Evolutionary conservation across 1,284 basidiomycete genomes (phyloP).

Genomic region (Ganoderma resinaceum): DNA sequence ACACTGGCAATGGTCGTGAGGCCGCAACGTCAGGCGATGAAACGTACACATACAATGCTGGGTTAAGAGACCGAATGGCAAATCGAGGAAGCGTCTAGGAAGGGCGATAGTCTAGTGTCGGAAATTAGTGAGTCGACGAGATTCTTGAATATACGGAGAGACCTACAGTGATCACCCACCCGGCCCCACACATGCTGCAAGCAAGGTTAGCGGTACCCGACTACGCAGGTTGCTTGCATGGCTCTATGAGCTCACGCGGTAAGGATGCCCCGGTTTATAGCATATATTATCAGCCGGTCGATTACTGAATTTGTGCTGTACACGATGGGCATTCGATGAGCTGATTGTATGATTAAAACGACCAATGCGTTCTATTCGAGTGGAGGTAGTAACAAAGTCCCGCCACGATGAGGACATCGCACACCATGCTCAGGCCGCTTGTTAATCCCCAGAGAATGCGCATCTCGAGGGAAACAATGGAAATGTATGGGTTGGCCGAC

Average conservation of each 20-base stretch:
- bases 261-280: background rate
- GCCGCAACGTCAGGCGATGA: background rate
- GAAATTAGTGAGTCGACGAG: background rate
- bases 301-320: background rate
- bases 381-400: constrained; percentile 6
- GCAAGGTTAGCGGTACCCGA: background rate
- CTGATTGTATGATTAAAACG: background rate
- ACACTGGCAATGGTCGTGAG: background rate
- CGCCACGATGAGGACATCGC: constrained; percentile 1
- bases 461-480: background rate
- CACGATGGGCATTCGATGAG: background rate
- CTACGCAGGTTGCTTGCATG: background rate
- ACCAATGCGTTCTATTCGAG: background rate
- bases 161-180: background rate
- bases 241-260: background rate
- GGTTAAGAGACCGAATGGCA: background rate
- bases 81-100: background rate
- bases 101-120: background rate
- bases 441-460: background rate
- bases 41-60: background rate
- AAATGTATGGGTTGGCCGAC: background rate
- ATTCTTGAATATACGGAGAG: background rate
- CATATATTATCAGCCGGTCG: background rate
- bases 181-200: background rate
- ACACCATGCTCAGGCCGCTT: background rate